phyloP scores from a whole-genome alignment of 345 rosid species.

The Bretschneidera sinensis region DNA sequence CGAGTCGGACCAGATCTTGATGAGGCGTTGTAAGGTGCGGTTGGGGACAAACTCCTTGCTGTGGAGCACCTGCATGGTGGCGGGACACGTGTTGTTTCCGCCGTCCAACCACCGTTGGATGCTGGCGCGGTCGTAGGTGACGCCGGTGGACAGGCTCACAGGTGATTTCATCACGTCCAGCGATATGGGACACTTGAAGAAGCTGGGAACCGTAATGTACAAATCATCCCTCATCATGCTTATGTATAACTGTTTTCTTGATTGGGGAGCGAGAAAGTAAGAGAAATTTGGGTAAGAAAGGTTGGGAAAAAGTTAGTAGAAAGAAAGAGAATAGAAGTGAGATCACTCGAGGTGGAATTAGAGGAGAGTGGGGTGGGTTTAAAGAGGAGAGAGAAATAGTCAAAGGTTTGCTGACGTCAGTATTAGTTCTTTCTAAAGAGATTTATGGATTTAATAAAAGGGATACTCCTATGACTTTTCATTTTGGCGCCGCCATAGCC shows the following conservation, averaged over 20 bases:
- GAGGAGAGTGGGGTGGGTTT: conserved; percentile 40
- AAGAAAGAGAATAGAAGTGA: conserved; percentile 2
- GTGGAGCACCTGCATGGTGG: conserved; percentile 89
- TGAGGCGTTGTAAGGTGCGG: conserved; percentile 74
- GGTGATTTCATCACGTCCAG: conserved; percentile 94
- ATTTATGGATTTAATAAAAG: too few relatives aligned
- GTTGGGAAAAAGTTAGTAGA: background rate
- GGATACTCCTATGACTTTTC: too few relatives aligned
- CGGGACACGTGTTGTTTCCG: conserved; percentile 91
- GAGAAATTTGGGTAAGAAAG: conserved; percentile 5
- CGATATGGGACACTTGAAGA: conserved; percentile 90
- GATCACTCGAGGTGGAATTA: conserved; percentile 7
- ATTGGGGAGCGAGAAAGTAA: conserved; percentile 11
- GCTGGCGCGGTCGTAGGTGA: conserved; percentile 86
- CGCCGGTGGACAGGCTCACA: conserved; percentile 90
- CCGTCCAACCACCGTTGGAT: conserved; percentile 86
- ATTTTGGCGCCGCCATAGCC: too few relatives aligned
- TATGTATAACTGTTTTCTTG: conserved; percentile 13
- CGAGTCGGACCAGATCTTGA: conserved; percentile 74
- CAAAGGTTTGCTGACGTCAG: conserved; percentile 58
- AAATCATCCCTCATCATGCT: conserved; percentile 58
- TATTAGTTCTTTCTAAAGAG: conserved; percentile 21
- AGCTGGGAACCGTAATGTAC: conserved; percentile 67
- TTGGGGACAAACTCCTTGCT: conserved; percentile 74
- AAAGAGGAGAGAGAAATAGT: conserved; percentile 41